A percentile compares a stretch with the other conserved stretches of the same genome.
Evolutionary conservation across 441 rosid species (phyloP).

Genomic region (Syzygium syzygioides): DNA sequence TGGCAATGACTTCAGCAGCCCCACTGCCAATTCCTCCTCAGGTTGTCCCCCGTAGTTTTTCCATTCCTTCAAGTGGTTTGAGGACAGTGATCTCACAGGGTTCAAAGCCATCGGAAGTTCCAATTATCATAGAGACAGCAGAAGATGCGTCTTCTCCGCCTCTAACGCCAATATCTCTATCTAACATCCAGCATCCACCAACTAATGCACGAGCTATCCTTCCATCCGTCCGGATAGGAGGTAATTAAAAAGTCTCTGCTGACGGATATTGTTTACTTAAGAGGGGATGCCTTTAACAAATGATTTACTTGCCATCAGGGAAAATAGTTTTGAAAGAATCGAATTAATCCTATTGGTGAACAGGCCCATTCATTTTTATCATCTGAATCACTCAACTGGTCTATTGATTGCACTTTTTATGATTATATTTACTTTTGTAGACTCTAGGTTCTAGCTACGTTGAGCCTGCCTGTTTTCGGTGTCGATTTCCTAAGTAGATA

Average conservation of each 20-base stretch:
- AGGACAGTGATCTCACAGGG: slow-evolving; percentile 33
- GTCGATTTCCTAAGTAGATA: neutral
- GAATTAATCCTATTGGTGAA: neutral
- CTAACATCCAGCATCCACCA: slow-evolving; percentile 16
- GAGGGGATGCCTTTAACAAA: neutral
- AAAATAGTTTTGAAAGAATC: neutral
- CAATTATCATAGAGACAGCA: slow-evolving; percentile 30
- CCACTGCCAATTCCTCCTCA: slow-evolving; percentile 54
- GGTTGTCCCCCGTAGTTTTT: slow-evolving; percentile 53
- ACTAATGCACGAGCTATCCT: slow-evolving; percentile 15
- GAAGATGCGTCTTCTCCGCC: slow-evolving; percentile 57
- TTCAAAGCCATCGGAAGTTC: slow-evolving; percentile 26
- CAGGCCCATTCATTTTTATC: neutral
- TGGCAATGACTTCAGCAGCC: slow-evolving; percentile 33
- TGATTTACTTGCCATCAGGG: neutral
- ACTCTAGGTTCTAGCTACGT: neutral
- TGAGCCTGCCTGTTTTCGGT: neutral
- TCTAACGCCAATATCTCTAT: slow-evolving; percentile 52
- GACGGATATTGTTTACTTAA: neutral
- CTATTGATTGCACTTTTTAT: neutral
- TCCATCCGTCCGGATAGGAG: slow-evolving; percentile 25
- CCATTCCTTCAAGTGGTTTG: slow-evolving; percentile 51
- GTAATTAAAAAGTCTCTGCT: slow-evolving; percentile 18
- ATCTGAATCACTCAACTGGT: neutral
- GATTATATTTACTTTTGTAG: neutral